Conservation (phyloP, 148 eudicot genomes). For the Rhododendron griersonianum region DNA sequence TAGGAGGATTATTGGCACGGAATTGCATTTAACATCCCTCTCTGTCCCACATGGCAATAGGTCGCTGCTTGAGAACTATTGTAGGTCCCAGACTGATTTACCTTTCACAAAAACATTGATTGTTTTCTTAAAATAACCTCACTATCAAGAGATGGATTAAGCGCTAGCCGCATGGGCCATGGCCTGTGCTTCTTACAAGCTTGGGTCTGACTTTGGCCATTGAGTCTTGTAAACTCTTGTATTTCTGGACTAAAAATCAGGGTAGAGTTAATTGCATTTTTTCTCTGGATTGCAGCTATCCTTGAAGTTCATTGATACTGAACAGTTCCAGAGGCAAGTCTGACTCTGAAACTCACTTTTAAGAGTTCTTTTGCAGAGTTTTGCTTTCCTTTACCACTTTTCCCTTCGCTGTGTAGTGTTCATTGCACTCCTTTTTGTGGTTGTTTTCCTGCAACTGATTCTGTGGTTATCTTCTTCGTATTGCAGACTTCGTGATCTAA, state of each 20-base stretch:
- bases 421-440: not conserved
- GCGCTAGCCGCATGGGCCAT: not conserved
- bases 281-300: no score
- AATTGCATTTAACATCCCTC: not conserved
- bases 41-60: not conserved
- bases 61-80: not conserved
- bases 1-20: not conserved
- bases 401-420: not conserved
- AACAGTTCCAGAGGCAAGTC: no score
- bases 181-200: not conserved
- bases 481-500: slow-evolving; percentile 69
- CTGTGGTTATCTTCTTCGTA: not conserved
- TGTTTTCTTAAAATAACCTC: not conserved
- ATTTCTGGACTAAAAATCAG: not conserved
- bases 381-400: not conserved
- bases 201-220: not conserved
- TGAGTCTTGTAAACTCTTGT: no score
- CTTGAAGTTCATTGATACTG: no score
- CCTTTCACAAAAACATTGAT: not conserved
- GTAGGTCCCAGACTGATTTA: no score
- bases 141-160: not conserved
- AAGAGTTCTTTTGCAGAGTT: not conserved
- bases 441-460: slow-evolving; percentile 1
- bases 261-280: not conserved
- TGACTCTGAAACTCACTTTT: not conserved